phyloP scores from a whole-genome alignment of 345 rosid species.

The Populus euphratica region DNA sequence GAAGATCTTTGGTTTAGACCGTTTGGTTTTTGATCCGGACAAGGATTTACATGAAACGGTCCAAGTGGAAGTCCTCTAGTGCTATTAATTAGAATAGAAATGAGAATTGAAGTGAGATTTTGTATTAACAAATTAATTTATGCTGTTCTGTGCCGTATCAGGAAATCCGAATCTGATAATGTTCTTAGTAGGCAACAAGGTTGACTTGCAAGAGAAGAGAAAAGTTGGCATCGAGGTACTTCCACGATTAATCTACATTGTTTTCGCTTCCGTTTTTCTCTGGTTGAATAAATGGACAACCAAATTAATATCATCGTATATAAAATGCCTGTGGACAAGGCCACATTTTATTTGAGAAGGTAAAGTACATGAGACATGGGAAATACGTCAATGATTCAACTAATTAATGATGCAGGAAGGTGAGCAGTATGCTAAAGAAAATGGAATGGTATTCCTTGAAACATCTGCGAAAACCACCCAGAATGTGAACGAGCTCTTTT shows the following conservation, averaged over 20 bases:
- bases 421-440: conserved; percentile 59
- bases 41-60: neutral
- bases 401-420: conserved; percentile 47
- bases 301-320: neutral
- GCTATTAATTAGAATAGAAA: neutral
- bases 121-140: neutral
- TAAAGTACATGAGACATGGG: neutral
- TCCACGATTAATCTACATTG: neutral
- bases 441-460: conserved; percentile 61
- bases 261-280: neutral
- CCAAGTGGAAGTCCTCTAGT: neutral
- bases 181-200: conserved; percentile 77
- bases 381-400: neutral
- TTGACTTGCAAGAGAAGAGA: conserved; percentile 63
- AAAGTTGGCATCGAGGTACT: conserved; percentile 56
- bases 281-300: neutral
- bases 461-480: conserved; percentile 70
- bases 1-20: neutral
- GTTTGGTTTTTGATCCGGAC: neutral
- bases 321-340: too few species aligned
- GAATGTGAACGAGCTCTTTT: conserved; percentile 71
- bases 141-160: conserved; percentile 21
- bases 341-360: neutral
- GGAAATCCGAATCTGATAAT: conserved; percentile 63
- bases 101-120: neutral